Base-by-base conservation (phyloP, 2,329 filamentous ascomycete species). In the Remersonia thermophila region DNA sequence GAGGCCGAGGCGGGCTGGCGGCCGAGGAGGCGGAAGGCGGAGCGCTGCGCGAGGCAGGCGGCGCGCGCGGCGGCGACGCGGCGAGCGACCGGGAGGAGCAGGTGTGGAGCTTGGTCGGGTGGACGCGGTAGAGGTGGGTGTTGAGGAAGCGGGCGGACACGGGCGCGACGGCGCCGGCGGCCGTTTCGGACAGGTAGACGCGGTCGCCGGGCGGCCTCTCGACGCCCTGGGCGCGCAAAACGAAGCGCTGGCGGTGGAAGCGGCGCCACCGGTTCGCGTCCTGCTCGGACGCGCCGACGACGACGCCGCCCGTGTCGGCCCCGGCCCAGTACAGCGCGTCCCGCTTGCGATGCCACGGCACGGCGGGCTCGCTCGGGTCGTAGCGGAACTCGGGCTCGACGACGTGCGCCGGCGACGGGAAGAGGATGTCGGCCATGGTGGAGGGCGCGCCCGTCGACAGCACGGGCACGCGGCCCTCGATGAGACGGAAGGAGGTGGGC, bases 251-350 rank as follows among this genome's bases (percentile, higher is more conserved):
- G 1, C 71, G 60, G 14, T 74, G 70, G 28, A 57, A 62, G 1
- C 51, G 33, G 1, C 42, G 43, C 67, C 67, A 71, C 0, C 48
- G 37, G 2, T 51, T 42, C 8, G 54, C 48, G 27, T 18, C 27
- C 5, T 14, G 11, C 5, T 23, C 5, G 9, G 29, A 30, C 25
- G 5, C 9, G n/a, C 26, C 3, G 0, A 42, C 41, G 0, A 52
- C 55, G 27, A 55, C 62, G 0, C 61, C 68, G 2, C 71, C 72
- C 0, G 71, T 73, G 0, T 61, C 71, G 0, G 65, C 70, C 0
- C 72, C 72, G 0, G 65, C 62, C 73, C 72, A 77, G 48, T 75
- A 76, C 0, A 75, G 47, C 2, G 61, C 63, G 26, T 66, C 62
- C 2, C 44, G 44, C 45, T 77, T 77, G 5, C 55, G 32, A 0